Evolutionary conservation across 345 rosid genomes (phyloP).

Genomic region (Cardamine chenopodiifolia): DNA sequence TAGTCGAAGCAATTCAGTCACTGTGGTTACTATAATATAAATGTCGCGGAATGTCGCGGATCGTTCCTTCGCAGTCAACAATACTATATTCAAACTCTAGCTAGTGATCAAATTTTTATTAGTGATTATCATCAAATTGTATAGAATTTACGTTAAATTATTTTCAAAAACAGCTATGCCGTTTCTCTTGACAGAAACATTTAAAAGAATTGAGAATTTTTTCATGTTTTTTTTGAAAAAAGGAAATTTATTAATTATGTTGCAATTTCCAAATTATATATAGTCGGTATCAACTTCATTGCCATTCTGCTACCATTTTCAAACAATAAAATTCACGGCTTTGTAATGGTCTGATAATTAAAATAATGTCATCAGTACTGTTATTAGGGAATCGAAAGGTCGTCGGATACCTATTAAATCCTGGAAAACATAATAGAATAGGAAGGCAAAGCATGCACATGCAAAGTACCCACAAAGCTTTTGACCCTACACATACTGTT

Average conservation of each 20-base stretch:
- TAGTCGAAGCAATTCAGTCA: constrained; percentile 18
- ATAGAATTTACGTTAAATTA: neutral
- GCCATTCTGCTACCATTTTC: neutral
- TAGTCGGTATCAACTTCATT: neutral
- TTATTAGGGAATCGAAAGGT: constrained; percentile 13
- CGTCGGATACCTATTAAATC: constrained; percentile 31
- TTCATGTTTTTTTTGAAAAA: too few species aligned
- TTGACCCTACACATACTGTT: constrained; percentile 28
- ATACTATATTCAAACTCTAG: constrained; percentile 2
- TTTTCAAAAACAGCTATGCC: neutral
- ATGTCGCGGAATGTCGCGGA: constrained; percentile 2
- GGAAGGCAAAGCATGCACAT: constrained; percentile 40
- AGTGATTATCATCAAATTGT: neutral
- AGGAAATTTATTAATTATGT: neutral
- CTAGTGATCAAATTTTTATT: neutral
- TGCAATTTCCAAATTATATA: neutral
- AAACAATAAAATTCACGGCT: neutral
- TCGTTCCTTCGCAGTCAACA: constrained; percentile 10
- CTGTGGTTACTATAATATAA: constrained; percentile 2
- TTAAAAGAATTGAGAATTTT: neutral
- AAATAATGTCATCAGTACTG: neutral
- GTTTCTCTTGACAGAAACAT: neutral
- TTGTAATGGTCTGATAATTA: neutral
- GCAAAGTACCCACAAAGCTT: constrained; percentile 31
- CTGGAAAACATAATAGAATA: constrained; percentile 13